Conservation (phyloP, 2,329 filamentous ascomycete species). For the Biscogniauxia sp. region DNA sequence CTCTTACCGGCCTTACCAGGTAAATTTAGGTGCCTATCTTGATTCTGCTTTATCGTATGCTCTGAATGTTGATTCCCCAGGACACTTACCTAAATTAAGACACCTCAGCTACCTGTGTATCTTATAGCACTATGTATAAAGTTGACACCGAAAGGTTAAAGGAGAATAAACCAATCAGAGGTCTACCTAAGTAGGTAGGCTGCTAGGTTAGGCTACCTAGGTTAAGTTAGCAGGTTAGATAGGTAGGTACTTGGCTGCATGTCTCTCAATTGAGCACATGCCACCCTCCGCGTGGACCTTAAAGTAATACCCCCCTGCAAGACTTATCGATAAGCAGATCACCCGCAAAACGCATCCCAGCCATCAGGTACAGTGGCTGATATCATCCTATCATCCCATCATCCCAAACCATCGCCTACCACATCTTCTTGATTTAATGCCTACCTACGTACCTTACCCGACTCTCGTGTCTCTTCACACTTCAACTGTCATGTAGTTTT, state of each 20-base stretch:
- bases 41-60: too few species aligned
- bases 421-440: constrained; percentile 1
- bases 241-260: background rate
- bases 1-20: too few species aligned
- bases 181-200: background rate
- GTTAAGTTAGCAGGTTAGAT: too few species aligned
- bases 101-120: too few species aligned
- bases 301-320: background rate
- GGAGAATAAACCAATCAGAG: background rate
- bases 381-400: constrained; percentile 10
- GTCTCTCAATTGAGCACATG: constrained; percentile 4
- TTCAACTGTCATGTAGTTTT: background rate
- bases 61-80: too few species aligned
- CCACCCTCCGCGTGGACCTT: constrained; percentile 5
- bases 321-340: constrained; percentile 14
- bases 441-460: too few species aligned
- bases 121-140: background rate
- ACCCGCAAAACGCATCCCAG: background rate
- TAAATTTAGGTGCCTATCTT: too few species aligned
- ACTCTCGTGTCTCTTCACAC: background rate
- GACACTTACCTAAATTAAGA: background rate
- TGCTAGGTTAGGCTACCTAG: too few species aligned
- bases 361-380: constrained; percentile 5
- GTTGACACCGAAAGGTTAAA: background rate
- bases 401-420: background rate